These are phyloP conservation scores for Colletotrichum orchidophilum DNA, from an alignment of 2,329 filamentous ascomycete species.

Conservation along the genomic window DNA sequence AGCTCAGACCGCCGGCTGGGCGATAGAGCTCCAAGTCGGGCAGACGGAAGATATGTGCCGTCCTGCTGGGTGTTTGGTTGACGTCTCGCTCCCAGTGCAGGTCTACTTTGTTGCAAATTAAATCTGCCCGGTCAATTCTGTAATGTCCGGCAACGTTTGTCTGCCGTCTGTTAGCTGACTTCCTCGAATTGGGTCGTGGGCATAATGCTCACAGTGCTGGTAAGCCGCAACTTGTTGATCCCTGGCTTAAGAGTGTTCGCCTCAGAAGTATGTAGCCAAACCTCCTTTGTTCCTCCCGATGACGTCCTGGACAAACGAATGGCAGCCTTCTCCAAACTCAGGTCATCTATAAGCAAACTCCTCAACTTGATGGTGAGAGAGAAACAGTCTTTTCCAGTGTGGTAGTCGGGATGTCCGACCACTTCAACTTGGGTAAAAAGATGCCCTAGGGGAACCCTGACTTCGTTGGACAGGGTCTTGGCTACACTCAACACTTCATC, in stretches of 20 bases:
- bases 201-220: slow-evolving; percentile 44
- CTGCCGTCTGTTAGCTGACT: slow-evolving; percentile 50
- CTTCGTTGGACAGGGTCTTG: slow-evolving; percentile 60
- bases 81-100: slow-evolving; percentile 72
- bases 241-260: slow-evolving; percentile 63
- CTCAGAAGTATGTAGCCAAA: slow-evolving; percentile 45
- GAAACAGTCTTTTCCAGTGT: slow-evolving; percentile 78
- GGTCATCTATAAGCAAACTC: slow-evolving; percentile 76
- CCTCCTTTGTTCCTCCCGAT: slow-evolving; percentile 57
- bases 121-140: slow-evolving; percentile 75
- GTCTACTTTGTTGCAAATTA: slow-evolving; percentile 70
- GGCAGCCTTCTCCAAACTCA: slow-evolving; percentile 68
- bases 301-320: slow-evolving; percentile 41
- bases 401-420: slow-evolving; percentile 74
- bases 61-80: slow-evolving; percentile 55
- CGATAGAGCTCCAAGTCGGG: slow-evolving; percentile 80
- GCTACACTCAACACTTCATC: slow-evolving; percentile 57
- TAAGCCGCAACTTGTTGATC: slow-evolving; percentile 43
- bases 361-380: slow-evolving; percentile 72
- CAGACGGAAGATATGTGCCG: slow-evolving; percentile 63
- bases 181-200: rapidly evolving
- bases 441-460: slow-evolving; percentile 73
- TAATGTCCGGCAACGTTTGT: slow-evolving; percentile 77
- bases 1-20: slow-evolving; percentile 72
- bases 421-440: slow-evolving; percentile 79